Conservation (phyloP, 2,329 filamentous ascomycete genomes). For the Microcera coccophila region DNA sequence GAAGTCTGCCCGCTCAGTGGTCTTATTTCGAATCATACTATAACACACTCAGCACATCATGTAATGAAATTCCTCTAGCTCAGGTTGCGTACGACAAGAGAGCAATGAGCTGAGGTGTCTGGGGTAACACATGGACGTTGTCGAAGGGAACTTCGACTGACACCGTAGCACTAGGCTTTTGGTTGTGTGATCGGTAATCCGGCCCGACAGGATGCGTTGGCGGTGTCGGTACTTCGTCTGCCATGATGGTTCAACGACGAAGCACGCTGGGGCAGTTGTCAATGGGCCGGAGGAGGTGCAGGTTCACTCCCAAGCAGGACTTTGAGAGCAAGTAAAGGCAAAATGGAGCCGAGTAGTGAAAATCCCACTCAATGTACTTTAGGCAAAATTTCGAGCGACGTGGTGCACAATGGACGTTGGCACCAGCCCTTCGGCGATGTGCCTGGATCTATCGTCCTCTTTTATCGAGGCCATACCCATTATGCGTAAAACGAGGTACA, state of each 20-base stretch:
- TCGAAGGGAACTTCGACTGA: slow-evolving; percentile 77
- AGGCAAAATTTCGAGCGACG: too few relatives aligned
- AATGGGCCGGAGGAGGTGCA: too few relatives aligned
- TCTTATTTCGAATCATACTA: slow-evolving; percentile 92
- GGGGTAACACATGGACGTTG: slow-evolving; percentile 84
- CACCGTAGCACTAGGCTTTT: slow-evolving; percentile 84
- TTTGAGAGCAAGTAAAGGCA: too few relatives aligned
- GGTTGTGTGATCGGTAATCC: slow-evolving; percentile 67
- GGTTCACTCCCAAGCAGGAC: too few relatives aligned
- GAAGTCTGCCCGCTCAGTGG: slow-evolving; percentile 89
- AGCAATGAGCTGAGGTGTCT: slow-evolving; percentile 95
- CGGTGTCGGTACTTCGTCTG: slow-evolving; percentile 22
- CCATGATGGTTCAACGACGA: too few relatives aligned
- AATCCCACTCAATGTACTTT: too few relatives aligned
- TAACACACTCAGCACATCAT: slow-evolving; percentile 18
- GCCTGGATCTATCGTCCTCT: slow-evolving; percentile 14
- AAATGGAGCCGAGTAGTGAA: too few relatives aligned
- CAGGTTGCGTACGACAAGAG: slow-evolving; percentile 78
- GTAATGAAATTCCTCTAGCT: slow-evolving; percentile 11
- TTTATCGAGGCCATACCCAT: slow-evolving; percentile 19
- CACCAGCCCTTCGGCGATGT: slow-evolving; percentile 17
- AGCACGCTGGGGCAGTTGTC: too few relatives aligned
- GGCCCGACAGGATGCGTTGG: slow-evolving; percentile 69
- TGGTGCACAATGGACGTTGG: slow-evolving; percentile 1
- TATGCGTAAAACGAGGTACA: slow-evolving; percentile 27